Conservation (phyloP, 176 grass and related monocot genomes). For the Guadua angustifolia region DNA sequence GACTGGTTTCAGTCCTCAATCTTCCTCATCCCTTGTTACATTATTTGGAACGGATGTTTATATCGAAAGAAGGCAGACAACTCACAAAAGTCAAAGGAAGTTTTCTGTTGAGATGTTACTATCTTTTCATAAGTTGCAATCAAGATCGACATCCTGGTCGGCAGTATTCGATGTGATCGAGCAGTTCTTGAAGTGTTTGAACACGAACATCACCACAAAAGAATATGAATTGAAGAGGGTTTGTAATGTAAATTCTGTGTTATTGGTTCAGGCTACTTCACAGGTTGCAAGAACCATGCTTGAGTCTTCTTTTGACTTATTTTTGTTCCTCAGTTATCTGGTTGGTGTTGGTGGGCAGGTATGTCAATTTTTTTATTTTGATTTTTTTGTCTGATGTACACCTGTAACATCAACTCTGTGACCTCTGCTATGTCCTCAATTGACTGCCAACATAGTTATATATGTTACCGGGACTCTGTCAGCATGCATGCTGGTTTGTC, state of each 20-base stretch:
- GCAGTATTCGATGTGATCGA: constrained; percentile 76
- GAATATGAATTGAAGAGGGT: constrained; percentile 54
- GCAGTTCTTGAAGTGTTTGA: constrained; percentile 76
- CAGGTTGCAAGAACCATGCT: constrained; percentile 91
- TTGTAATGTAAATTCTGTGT: constrained; percentile 63
- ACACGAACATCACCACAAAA: constrained; percentile 42
- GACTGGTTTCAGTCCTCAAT: constrained; percentile 65
- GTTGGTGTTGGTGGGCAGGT: constrained; percentile 85
- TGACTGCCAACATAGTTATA: constrained; percentile 17
- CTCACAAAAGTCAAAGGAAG: constrained; percentile 86
- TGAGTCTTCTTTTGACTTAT: constrained; percentile 84
- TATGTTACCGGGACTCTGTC: constrained; percentile 30
- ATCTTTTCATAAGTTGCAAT: constrained; percentile 71
- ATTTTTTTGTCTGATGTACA: constrained; percentile 36
- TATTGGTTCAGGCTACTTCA: constrained; percentile 76
- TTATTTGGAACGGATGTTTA: constrained; percentile 81
- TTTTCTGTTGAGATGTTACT: constrained; percentile 94
- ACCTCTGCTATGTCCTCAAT: not conserved
- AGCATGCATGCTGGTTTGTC: constrained; percentile 20
- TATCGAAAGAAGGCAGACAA: constrained; percentile 64
- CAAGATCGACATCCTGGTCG: constrained; percentile 68
- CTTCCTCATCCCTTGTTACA: constrained; percentile 61
- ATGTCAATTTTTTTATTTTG: constrained; percentile 28
- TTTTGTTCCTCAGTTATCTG: constrained; percentile 88
- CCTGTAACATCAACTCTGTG: constrained; percentile 1